Evolutionary conservation across 2,329 filamentous ascomycete species (phyloP), one percentile per base, ranked within the genome.

Genomic region (Dendryphion nanum): DNA sequence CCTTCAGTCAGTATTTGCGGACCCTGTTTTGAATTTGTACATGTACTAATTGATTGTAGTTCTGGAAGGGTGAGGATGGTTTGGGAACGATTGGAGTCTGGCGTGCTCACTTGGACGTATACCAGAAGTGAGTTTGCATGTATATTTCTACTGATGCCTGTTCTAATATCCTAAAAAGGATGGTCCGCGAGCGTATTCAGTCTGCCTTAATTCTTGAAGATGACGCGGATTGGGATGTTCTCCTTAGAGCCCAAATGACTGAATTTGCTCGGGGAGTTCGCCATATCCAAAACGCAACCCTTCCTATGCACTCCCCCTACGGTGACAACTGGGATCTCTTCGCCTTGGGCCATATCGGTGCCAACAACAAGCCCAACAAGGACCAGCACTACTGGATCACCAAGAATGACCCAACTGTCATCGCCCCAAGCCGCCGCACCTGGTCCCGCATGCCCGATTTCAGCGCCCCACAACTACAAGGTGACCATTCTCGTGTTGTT

Each of bases 271-370:
- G 37, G 18, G 50, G 37, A 15, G 35, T 26, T n/a, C 48, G 29
- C 24, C 44, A 24, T 8, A 32, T 48, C 6, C 37, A 40, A 15
- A 38, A 42, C 20, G 38, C 35, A 10, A 34, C 40, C 4, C 14
- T 39, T 3, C 37, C 45, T 10, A 15, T 46, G 7, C 40, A 40
- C 21, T 47, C 52, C 3, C 59, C 60, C 0, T 65, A 63, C 33
- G 64, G 57, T 2, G 53, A 64, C 24, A 42, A 59, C 18, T 67
- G 64, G 64, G 62, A 68, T 35, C 21, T 67, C 15, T 48, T 68
- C 6, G 58, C 57, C 48, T 48, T 62, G 1, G 65, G 66, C 4
- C 64, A 69, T 42, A 67, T 56, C 34, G 61, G 55, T 6, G 36
- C 35, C 12, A 35, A 47, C 42, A 47, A 47, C 35, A 42, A 43